phyloP scores from a whole-genome alignment of 2,329 filamentous ascomycete species.

The Epichloe uncinata region DNA sequence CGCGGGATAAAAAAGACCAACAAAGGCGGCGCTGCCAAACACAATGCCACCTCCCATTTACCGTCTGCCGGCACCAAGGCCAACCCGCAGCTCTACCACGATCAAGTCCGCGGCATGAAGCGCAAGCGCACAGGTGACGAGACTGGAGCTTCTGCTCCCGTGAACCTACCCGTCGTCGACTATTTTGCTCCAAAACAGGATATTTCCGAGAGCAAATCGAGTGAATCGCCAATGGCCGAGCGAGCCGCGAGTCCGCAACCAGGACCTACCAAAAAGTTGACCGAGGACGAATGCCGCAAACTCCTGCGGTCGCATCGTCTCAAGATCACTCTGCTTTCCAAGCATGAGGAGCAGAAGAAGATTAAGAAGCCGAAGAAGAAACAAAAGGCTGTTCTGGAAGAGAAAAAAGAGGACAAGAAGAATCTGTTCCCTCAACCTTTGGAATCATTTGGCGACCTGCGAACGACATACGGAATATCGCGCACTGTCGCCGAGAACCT shows the following conservation, averaged over 20 bases:
- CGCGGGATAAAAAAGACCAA: constrained; percentile 50
- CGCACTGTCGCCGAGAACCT: constrained; percentile 65
- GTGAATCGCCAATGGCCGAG: constrained; percentile 11
- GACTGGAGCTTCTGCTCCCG: constrained; percentile 14
- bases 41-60: constrained; percentile 29
- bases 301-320: constrained; percentile 69
- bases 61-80: constrained; percentile 51
- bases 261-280: constrained; percentile 27
- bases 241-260: constrained; percentile 16
- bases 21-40: constrained; percentile 18
- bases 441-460: constrained; percentile 60
- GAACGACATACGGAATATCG: constrained; percentile 59
- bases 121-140: constrained; percentile 37
- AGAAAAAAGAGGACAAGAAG: constrained; percentile 39
- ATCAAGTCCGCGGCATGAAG: constrained; percentile 38
- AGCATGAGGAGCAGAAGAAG: constrained; percentile 27
- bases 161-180: constrained; percentile 35
- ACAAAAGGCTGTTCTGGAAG: constrained; percentile 30
- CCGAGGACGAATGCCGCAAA: constrained; percentile 59
- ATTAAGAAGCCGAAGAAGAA: constrained; percentile 43
- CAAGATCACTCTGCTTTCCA: constrained; percentile 66
- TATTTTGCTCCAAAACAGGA: constrained; percentile 42
- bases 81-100: constrained; percentile 59
- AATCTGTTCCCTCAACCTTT: constrained; percentile 70
- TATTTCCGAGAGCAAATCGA: constrained; percentile 18